Evolutionary conservation across 2,329 filamentous ascomycete species (phyloP), one percentile per base, ranked within the genome.

Genomic region (Neophaeococcomyces mojaviensis): DNA sequence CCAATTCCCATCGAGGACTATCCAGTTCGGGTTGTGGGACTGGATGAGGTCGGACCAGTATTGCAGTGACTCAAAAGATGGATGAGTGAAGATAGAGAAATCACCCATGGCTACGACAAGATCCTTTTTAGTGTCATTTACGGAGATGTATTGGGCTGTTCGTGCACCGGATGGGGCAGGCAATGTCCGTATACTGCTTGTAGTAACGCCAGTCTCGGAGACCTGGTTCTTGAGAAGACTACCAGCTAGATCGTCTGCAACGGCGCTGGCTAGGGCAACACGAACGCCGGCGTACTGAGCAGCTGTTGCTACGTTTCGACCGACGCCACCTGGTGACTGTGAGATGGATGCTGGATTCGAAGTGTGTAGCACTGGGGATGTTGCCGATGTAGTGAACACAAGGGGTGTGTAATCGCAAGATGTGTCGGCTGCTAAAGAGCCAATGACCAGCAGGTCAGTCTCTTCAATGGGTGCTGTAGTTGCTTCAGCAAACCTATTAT

Each of bases 71-170:
- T 72, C 65, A 28, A 68, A 60, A 32, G 64, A 62, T 2, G 69
- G 64, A 5, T 65, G 64, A 55, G 79, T 73, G 32, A 95, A 78
- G 56, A 95, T 90, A 46, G 74, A 78, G 88, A 97, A 96, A 61
- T 97, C 92, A 3, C 90, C 89, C 87, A 96, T 94, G 37, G 88
- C 90, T 52, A 96, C 67, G n/a, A 89, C 75, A 2, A 98, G 77
- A 52, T 89, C 84, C 63, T 88, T 94, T 49, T 83, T 79, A 1
- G 72, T 72, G 59, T 94, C 86, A 61, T 97, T 98, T 53, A 97
- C 72, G 13, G 90, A 85, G 2, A 97, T 78, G 62, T 97, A 97
- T 63, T 96, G 88, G 1, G 89, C 88, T 2, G 90, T 97, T 46
- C 85, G 77, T 26, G 73, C 74, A 1, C 74, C 72, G 64, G 67